A percentile compares a stretch with the other conserved stretches of the same genome.
These are phyloP conservation scores for Bimuria novae-zelandiae DNA, from an alignment of 2,329 filamentous ascomycete species.

Conservation along the genomic window DNA sequence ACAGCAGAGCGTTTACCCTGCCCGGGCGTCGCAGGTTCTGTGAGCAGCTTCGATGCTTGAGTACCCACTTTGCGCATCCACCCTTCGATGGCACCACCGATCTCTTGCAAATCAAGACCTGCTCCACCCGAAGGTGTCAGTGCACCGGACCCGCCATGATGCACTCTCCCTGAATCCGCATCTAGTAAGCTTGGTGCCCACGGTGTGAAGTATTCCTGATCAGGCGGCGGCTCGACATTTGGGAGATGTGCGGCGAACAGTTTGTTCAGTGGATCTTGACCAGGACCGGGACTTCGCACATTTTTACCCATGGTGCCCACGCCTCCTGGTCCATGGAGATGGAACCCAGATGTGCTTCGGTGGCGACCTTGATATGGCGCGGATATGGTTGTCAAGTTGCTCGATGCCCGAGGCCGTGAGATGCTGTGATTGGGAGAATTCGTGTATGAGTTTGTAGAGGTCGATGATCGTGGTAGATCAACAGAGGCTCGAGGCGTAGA, in stretches of 20 bases:
- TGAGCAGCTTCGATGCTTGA: slow-evolving; percentile 54
- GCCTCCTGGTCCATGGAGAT: slow-evolving; percentile 83
- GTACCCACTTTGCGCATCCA: slow-evolving; percentile 85
- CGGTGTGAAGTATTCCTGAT: slow-evolving; percentile 58
- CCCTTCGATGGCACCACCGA: slow-evolving; percentile 84
- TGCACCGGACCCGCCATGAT: slow-evolving; percentile 36
- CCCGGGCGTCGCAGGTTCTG: slow-evolving; percentile 38
- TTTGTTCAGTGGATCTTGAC: slow-evolving; percentile 80
- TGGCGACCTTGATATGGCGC: slow-evolving; percentile 41
- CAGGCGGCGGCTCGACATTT: slow-evolving; percentile 65
- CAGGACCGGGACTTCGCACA: slow-evolving; percentile 77
- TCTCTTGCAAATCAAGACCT: slow-evolving; percentile 69
- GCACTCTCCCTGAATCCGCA: slow-evolving; percentile 33
- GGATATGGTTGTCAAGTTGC: slow-evolving; percentile 45
- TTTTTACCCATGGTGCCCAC: slow-evolving; percentile 79
- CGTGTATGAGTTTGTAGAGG: slow-evolving; percentile 31
- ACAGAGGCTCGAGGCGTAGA: slow-evolving; percentile 71
- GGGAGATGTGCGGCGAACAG: slow-evolving; percentile 85
- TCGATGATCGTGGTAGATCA: slow-evolving; percentile 59
- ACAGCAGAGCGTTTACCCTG: slow-evolving; percentile 37
- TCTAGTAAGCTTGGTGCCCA: slow-evolving; percentile 45
- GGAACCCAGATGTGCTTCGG: slow-evolving; percentile 44
- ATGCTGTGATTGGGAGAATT: slow-evolving; percentile 46
- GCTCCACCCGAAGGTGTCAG: slow-evolving; percentile 35
- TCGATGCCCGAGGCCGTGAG: slow-evolving; percentile 41